phyloP scores from a whole-genome alignment of 768 basidiomycete species.

The Pulveroboletus sp. region DNA sequence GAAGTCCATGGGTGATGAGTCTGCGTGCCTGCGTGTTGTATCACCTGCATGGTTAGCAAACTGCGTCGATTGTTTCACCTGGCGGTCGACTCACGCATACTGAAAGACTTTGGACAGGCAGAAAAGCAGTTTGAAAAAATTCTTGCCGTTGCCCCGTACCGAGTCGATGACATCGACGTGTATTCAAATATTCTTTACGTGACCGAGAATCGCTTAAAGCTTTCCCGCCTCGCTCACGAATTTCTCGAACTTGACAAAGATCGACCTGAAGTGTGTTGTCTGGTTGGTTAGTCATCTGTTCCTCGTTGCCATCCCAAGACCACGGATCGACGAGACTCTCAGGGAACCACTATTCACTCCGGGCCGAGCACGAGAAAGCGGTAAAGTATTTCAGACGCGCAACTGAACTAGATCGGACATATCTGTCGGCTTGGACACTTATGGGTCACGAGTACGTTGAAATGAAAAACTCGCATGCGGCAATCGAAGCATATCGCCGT shows the following conservation, averaged over 20 bases:
- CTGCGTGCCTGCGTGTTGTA: constrained; percentile 83
- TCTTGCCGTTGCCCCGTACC: constrained; percentile 72
- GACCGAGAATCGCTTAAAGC: constrained; percentile 79
- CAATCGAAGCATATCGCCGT: constrained; percentile 94
- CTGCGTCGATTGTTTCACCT: neutral
- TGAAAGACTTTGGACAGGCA: constrained; percentile 80
- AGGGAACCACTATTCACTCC: constrained; percentile 98
- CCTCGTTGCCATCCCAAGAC: neutral
- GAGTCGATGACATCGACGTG: constrained; percentile 92
- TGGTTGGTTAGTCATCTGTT: constrained; percentile 65
- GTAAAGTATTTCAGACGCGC: constrained; percentile 93
- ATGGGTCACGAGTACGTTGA: constrained; percentile 99
- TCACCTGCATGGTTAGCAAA: constrained; percentile 74
- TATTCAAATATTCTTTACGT: constrained; percentile 98
- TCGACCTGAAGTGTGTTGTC: constrained; percentile 92
- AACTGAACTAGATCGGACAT: constrained; percentile 91
- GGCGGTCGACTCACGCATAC: constrained; percentile 4
- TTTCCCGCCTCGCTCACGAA: constrained; percentile 89
- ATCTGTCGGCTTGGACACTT: constrained; percentile 95
- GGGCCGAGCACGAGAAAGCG: constrained; percentile 92
- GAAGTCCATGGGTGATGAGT: constrained; percentile 81
- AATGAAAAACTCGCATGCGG: constrained; percentile 98
- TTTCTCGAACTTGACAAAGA: constrained; percentile 87
- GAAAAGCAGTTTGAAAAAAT: constrained; percentile 83
- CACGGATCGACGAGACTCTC: neutral